phyloP scores from a whole-genome alignment of 805 yeast species.

The Sugiyamaella americana region DNA sequence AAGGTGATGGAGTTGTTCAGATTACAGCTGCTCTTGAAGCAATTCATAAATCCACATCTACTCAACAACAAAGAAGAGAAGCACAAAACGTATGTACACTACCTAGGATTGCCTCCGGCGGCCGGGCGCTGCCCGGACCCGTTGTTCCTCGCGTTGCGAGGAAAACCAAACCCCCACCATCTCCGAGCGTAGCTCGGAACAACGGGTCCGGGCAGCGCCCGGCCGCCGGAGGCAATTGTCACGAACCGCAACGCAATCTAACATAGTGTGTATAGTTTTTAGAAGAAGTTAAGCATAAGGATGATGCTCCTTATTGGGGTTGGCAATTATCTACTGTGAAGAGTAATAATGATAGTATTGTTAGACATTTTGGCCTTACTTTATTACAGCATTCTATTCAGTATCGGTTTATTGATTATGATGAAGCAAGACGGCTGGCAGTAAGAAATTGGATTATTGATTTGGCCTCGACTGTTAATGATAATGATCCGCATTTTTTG shows the following conservation, averaged over 20 bases:
- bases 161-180: background rate
- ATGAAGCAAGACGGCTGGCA: constrained; percentile 53
- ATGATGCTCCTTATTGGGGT: constrained; percentile 90
- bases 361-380: constrained; percentile 86
- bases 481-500: constrained; percentile 79
- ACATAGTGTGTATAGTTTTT: constrained; percentile 46
- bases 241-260: background rate
- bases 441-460: constrained; percentile 82
- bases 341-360: constrained; percentile 56
- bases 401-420: constrained; percentile 47
- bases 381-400: constrained; percentile 68
- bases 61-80: constrained; percentile 38
- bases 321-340: constrained; percentile 70
- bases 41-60: constrained; percentile 31
- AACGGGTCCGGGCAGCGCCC: background rate
- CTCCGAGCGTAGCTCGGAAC: background rate
- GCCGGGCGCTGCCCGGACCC: background rate
- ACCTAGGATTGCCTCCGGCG: background rate
- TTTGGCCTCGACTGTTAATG: constrained; percentile 52
- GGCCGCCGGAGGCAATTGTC: background rate
- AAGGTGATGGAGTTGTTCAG: constrained; percentile 53
- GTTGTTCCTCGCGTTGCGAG: background rate
- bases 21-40: constrained; percentile 68
- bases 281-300: constrained; percentile 67
- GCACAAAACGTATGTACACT: constrained; percentile 40